Percentiles rank a stretch among this genome's conserved stretches.
Evolutionary conservation across 2,329 filamentous ascomycete species (phyloP).

Genomic region (Beauveria sp.): DNA sequence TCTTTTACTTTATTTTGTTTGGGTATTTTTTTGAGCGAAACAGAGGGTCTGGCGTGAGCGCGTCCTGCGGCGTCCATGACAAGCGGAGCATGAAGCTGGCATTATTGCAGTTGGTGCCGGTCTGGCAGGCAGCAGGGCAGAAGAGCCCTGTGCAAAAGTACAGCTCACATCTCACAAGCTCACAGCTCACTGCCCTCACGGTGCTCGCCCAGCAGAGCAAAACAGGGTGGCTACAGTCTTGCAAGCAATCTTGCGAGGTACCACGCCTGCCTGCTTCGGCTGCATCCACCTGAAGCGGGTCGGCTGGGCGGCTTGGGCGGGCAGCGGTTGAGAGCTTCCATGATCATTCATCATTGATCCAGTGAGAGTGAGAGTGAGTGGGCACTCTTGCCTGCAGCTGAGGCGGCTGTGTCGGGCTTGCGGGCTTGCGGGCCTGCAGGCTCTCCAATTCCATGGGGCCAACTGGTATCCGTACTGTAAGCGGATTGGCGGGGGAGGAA

Average conservation of each 20-base stretch:
- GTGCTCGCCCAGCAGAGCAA: no score
- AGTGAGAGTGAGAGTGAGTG: no score
- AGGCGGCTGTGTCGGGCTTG: background rate
- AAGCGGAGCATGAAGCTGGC: no score
- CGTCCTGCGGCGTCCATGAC: no score
- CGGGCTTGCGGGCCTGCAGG: background rate
- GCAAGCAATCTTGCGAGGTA: no score
- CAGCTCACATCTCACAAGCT: background rate
- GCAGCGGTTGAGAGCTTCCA: background rate
- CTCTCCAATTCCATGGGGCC: background rate
- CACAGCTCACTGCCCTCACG: no score
- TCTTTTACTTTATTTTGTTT: background rate
- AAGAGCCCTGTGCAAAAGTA: background rate
- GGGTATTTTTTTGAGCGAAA: background rate
- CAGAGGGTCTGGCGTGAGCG: background rate
- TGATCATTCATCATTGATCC: no score
- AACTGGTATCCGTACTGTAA: background rate
- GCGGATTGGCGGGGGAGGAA: background rate
- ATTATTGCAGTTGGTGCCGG: background rate
- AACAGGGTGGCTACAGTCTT: no score
- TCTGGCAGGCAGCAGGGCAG: background rate
- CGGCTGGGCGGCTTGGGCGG: background rate
- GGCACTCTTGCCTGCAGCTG: background rate
- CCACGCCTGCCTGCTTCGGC: no score
- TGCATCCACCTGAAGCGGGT: no score